Conservation (phyloP, 805 yeast species). For the Wickerhamomyces bisporus region DNA sequence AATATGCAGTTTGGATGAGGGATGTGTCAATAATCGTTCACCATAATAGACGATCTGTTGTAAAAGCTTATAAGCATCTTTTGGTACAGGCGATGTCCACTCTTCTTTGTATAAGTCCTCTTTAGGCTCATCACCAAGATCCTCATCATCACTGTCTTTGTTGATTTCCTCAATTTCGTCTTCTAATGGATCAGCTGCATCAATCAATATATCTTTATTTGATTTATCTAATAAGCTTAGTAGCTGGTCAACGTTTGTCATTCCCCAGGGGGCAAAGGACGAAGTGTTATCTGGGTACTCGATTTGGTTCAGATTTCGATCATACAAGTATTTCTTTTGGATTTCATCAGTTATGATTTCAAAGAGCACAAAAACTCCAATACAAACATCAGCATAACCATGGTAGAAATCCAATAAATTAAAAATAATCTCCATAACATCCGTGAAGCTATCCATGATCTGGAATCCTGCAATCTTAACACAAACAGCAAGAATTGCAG, state of each 20-base stretch:
- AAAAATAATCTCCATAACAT: conserved; percentile 70
- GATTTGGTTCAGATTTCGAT: conserved; percentile 15
- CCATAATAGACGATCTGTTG: conserved; percentile 65
- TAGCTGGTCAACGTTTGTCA: conserved; percentile 39
- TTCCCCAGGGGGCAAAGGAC: conserved; percentile 34
- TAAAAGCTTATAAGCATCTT: conserved; percentile 50
- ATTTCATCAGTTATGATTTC: conserved; percentile 51
- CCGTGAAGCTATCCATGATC: conserved; percentile 61
- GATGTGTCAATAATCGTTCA: conserved; percentile 63
- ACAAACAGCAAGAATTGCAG: conserved; percentile 65
- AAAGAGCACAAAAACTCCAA: conserved; percentile 70
- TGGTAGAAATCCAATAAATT: conserved; percentile 78
- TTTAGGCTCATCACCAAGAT: conserved; percentile 2
- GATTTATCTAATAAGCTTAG: conserved; percentile 36
- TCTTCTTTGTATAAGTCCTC: conserved; percentile 30
- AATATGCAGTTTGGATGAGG: conserved; percentile 49
- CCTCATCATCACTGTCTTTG: conserved; percentile 26
- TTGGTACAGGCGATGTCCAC: conserved; percentile 71
- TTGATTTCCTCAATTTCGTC: conserved; percentile 33
- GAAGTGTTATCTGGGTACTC: conserved; percentile 22
- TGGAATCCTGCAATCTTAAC: conserved; percentile 65
- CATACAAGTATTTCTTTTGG: conserved; percentile 29
- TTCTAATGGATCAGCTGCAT: conserved; percentile 33
- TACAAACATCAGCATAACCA: conserved; percentile 68
- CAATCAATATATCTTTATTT: conserved; percentile 25